Evolutionary conservation across 495 filamentous ascomycete species (phyloP).

Genomic region (Podospora australis): DNA sequence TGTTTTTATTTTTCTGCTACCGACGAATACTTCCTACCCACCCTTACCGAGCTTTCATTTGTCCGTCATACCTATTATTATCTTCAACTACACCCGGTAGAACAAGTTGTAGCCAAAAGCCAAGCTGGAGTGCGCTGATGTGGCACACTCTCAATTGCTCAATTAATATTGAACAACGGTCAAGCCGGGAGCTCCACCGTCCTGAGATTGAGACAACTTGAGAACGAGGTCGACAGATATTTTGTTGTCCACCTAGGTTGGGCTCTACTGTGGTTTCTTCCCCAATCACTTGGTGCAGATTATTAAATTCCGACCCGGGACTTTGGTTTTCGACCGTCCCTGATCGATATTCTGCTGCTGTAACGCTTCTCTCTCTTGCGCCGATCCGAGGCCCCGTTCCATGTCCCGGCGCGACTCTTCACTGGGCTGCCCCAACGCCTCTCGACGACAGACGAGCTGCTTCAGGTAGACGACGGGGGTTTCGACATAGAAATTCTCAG

Average conservation of each 20-base stretch:
- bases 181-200: slow-evolving; percentile 10
- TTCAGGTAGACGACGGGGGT: slow-evolving; percentile 12
- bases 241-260: not conserved
- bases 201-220: slow-evolving; percentile 2
- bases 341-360: slow-evolving; percentile 11
- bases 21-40: not conserved
- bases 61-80: not conserved
- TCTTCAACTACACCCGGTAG: not conserved
- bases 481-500: too few species aligned
- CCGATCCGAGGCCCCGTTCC: slow-evolving; percentile 13
- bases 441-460: slow-evolving; percentile 9
- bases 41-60: not conserved
- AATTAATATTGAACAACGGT: slow-evolving; percentile 1
- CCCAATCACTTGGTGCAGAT: not conserved
- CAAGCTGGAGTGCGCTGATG: not conserved
- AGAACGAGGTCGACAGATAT: not conserved
- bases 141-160: not conserved
- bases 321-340: not conserved
- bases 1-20: not conserved
- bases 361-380: slow-evolving; percentile 13
- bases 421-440: slow-evolving; percentile 10
- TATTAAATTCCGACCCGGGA: too few species aligned
- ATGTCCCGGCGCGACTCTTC: slow-evolving; percentile 15
- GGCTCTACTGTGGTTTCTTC: not conserved
- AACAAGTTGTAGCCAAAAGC: not conserved